Conservation (phyloP, 225 moss, liverwort and hornwort species). For the Rhytidiadelphus loreus region DNA sequence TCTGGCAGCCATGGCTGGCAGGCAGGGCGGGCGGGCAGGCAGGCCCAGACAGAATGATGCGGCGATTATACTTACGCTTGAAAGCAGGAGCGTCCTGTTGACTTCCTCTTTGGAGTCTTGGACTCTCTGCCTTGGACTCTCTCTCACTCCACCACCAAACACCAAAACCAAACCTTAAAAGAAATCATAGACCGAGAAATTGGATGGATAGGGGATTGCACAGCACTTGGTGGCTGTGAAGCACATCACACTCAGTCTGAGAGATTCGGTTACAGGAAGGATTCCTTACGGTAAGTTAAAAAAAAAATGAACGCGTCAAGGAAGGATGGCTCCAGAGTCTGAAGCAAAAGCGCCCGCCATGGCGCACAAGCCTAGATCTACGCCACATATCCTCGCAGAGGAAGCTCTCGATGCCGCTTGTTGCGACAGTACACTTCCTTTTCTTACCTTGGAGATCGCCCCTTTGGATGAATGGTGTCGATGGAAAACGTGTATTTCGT, state of each 20-base stretch:
- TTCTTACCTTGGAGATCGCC: not conserved
- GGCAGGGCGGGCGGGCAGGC: not conserved
- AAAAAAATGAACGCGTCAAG: not conserved
- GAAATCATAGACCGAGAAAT: not conserved
- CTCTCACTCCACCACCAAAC: not conserved
- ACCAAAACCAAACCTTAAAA: not conserved
- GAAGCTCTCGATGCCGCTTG: not conserved
- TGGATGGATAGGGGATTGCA: not conserved
- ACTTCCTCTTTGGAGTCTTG: not conserved
- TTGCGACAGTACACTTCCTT: not conserved
- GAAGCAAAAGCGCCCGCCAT: not conserved
- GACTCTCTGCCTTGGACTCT: not conserved
- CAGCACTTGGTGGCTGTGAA: not conserved
- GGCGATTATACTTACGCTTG: constrained; percentile 11
- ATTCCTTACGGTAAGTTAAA: not conserved
- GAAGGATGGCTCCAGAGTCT: not conserved
- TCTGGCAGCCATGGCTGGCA: constrained; percentile 8
- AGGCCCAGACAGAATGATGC: constrained; percentile 7
- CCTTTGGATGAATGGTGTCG: not conserved
- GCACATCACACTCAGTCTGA: not conserved
- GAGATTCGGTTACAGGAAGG: not conserved
- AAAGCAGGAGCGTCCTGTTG: constrained; percentile 20
- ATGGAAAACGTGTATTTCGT: not conserved
- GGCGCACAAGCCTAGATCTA: constrained; percentile 11
- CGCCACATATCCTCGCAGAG: not conserved